A percentile compares a stretch with the other conserved stretches of the same genome.
These are phyloP conservation scores for Parietaria judaica DNA, from an alignment of 306 rosid genomes.

Conservation along the genomic window DNA sequence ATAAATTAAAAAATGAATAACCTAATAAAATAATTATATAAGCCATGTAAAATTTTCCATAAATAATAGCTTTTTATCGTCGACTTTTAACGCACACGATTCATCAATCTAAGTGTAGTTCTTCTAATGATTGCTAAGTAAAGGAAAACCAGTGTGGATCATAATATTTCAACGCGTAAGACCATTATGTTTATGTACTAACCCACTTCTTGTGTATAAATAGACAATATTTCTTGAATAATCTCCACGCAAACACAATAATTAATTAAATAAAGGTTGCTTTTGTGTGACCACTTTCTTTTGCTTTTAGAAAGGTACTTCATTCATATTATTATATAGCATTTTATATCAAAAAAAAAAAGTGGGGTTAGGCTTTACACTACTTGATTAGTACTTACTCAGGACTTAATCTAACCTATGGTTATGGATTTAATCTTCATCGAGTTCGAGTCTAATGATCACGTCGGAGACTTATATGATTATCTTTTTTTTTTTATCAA, in stretches of 20 bases:
- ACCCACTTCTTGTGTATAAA: conserved; percentile 1
- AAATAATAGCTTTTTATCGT: not conserved
- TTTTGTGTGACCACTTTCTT: not conserved
- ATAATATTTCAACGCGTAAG: conserved; percentile 11
- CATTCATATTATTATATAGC: not conserved
- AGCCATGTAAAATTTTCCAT: too few relatives aligned
- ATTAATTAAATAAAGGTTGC: conserved; percentile 11
- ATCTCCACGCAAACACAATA: conserved; percentile 19
- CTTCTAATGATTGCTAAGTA: not conserved
- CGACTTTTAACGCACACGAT: not conserved
- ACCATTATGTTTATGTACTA: not conserved
- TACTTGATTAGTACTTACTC: not conserved
- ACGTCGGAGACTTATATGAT: conserved; percentile 3
- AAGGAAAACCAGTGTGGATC: not conserved
- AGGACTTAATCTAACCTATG: not conserved
- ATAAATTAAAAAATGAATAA: too few relatives aligned
- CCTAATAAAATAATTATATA: too few relatives aligned
- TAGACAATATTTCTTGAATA: not conserved
- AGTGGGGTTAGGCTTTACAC: not conserved
- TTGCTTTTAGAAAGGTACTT: not conserved
- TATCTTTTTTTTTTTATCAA: too few relatives aligned
- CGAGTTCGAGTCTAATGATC: conserved; percentile 23
- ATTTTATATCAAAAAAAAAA: not conserved
- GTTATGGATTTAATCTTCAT: conserved; percentile 1
- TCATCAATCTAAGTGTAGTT: not conserved